These are phyloP conservation scores for Fraxinus angustifolia DNA, from an alignment of 305 asterid genomes.

Conservation along the genomic window DNA sequence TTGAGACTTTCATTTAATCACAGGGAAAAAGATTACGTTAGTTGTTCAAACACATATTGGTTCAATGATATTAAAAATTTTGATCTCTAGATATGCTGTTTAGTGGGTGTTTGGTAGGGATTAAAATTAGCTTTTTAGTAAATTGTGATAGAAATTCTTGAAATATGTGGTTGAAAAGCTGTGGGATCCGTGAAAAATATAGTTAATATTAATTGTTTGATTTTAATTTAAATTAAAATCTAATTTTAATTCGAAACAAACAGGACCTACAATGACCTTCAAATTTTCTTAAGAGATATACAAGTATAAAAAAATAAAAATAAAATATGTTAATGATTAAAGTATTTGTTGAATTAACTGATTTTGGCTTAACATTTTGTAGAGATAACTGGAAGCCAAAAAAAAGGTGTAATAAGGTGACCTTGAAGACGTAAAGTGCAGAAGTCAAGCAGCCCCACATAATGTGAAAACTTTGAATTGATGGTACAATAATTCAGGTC, in stretches of 20 bases:
- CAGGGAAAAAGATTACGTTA: not conserved
- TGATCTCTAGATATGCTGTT: no score
- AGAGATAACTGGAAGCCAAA: not conserved
- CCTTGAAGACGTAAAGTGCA: not conserved
- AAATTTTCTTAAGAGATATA: not conserved
- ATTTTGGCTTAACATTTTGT: not conserved
- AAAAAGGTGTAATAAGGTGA: not conserved
- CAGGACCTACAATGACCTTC: no score
- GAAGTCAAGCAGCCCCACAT: not conserved
- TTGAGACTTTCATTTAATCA: not conserved
- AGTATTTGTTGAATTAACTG: not conserved
- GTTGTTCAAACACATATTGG: not conserved
- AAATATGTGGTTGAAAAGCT: no score
- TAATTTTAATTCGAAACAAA: no score
- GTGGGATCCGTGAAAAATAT: no score
- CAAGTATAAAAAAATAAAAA: not conserved
- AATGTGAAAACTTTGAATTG: not conserved
- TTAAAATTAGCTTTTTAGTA: no score
- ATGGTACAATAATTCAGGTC: not conserved
- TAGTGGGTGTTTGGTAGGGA: no score
- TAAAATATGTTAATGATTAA: not conserved
- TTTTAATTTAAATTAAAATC: no score
- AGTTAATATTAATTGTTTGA: no score
- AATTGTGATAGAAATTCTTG: no score
- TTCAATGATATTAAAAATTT: no score